Conservation (phyloP, 768 basidiomycete genomes). For the Agaricus blazei region DNA sequence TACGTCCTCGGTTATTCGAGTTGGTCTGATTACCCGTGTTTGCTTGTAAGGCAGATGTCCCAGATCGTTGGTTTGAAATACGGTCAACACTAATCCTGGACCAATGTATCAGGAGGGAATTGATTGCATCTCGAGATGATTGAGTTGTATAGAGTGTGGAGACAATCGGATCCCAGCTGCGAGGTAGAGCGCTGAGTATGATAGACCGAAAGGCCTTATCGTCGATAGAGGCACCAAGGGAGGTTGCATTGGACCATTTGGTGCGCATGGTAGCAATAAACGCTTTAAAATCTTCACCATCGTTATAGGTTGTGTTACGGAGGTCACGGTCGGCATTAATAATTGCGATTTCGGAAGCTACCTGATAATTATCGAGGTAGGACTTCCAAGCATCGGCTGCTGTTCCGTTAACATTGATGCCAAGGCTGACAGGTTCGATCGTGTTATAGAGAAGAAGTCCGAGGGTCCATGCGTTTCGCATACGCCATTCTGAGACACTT, state of each 20-base stretch:
- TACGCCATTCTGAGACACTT: not conserved
- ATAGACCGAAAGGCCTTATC: slow-evolving; percentile 15
- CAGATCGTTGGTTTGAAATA: too few species aligned
- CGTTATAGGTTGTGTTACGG: not conserved
- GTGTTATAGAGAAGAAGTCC: not conserved
- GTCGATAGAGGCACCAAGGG: slow-evolving; percentile 14
- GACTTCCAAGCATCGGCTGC: slow-evolving; percentile 12
- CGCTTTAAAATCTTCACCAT: slow-evolving; percentile 11
- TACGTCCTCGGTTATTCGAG: too few species aligned
- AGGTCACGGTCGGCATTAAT: slow-evolving; percentile 8
- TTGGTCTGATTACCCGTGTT: too few species aligned
- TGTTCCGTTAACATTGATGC: not conserved
- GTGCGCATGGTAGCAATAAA: slow-evolving; percentile 14
- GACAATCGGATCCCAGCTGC: not conserved
- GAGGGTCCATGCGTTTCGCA: not conserved
- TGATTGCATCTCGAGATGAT: too few species aligned
- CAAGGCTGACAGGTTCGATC: not conserved
- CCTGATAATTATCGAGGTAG: slow-evolving; percentile 7
- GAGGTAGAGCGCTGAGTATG: slow-evolving; percentile 14
- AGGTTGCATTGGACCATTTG: slow-evolving; percentile 14
- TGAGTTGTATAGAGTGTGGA: too few species aligned
- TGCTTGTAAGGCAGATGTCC: too few species aligned
- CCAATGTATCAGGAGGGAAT: too few species aligned
- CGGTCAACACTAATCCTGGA: too few species aligned
- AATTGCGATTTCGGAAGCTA: slow-evolving; percentile 8